These are phyloP conservation scores for Lepidium didymum DNA, from an alignment of 345 rosid genomes.

Conservation along the genomic window DNA sequence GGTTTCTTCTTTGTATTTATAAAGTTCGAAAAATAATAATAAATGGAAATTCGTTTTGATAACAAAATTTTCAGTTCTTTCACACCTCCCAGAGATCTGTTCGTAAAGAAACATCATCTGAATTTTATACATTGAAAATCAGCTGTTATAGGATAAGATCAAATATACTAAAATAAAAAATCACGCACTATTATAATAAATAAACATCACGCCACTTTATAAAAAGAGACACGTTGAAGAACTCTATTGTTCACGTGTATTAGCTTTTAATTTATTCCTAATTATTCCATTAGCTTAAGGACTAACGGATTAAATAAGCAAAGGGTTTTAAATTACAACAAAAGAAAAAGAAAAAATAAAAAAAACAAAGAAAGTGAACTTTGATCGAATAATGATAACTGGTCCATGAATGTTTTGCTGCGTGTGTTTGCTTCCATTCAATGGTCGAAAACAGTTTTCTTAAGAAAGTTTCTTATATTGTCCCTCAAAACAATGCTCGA, in stretches of 20 bases:
- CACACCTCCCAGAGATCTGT: too few relatives aligned
- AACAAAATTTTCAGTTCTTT: too few relatives aligned
- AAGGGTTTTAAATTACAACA: not conserved
- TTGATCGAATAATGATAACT: constrained; percentile 1
- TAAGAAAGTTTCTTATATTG: not conserved
- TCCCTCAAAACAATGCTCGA: not conserved
- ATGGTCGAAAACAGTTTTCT: not conserved
- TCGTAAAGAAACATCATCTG: too few relatives aligned
- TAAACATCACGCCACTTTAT: not conserved
- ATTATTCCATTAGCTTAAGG: not conserved
- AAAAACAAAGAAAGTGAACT: not conserved
- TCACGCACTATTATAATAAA: not conserved
- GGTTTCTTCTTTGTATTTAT: too few relatives aligned
- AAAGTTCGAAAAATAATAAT: too few relatives aligned
- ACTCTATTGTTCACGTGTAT: constrained; percentile 26
- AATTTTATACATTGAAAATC: too few relatives aligned
- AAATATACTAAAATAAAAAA: not conserved
- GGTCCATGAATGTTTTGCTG: not conserved
- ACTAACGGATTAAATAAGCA: constrained; percentile 6
- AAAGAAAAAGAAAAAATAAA: too few relatives aligned
- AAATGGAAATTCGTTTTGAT: too few relatives aligned
- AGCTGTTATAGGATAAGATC: too few relatives aligned
- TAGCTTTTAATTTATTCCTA: constrained; percentile 10
- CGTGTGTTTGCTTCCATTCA: not conserved
- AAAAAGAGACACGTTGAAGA: constrained; percentile 22